Base-by-base conservation (phyloP, 768 basidiomycete genomes). In the Hypsizygus marmoreus region DNA sequence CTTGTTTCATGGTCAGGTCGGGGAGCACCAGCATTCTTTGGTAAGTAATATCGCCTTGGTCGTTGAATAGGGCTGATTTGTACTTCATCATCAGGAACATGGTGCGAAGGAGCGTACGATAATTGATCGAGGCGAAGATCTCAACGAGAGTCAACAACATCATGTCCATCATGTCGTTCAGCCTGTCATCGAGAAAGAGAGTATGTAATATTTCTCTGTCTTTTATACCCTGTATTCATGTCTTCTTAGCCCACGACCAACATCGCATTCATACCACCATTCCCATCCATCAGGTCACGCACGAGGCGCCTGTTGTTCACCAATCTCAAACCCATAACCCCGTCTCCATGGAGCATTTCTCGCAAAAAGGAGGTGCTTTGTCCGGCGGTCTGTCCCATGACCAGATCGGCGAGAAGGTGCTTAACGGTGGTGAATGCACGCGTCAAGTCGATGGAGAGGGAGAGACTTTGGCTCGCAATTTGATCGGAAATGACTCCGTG, bases 161-260 rank as follows among this genome's bases (percentile, higher is more conserved):
- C 70, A 72, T 44, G 57, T 68, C 22, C 65, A 70, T 34, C 68
- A 72, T 24, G 53, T 70, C 22, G 63, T 70, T 13, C 69, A 72
- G 41, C 68, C 69, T 13, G 52, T 72, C 17, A 66, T 71, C 32
- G 59, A 70, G 54, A 69, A 70, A 67, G 63, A 70, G 40, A 65
- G 70, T 70, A 43, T 17, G 67, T 56, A 6, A 4, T 10, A 4
- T 4, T 3, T 20, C 16, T 29, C 30, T 35, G 2, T 23, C n/a
- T 35, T 16, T 23, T 5, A 25, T 6, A n/a, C 9, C 9, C 7
- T 28, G 16, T 12, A 20, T 33, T n/a, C 30, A 44, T 13, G 14
- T 32, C 36, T 11, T 10, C 1, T 9, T 28, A 70, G 70, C 62
- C 12, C 53, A 67, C 26, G 62, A 65, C n/a, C 59, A 45, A 6